A percentile compares a stretch with the other conserved stretches of the same genome.
These are phyloP conservation scores for Boletellus ananas DNA, from an alignment of 768 basidiomycete genomes.

Conservation along the genomic window DNA sequence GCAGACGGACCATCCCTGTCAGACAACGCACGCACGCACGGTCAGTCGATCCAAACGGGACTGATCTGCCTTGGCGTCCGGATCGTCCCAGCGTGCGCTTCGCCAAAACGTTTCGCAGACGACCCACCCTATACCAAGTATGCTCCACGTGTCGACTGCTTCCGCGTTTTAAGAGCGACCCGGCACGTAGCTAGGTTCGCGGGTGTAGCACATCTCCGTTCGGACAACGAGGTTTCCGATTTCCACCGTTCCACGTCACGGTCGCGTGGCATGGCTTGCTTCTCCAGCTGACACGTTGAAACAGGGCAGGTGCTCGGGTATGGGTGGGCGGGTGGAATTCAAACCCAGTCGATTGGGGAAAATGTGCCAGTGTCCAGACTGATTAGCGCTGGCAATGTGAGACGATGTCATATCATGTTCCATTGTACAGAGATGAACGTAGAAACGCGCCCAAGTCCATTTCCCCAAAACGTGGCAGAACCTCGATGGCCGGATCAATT, in stretches of 20 bases:
- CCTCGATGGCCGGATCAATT: conserved; percentile 18
- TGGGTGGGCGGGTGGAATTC: conserved; percentile 6
- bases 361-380: conserved; percentile 15
- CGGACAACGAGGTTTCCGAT: conserved; percentile 2
- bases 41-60: background rate
- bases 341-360: conserved; percentile 19
- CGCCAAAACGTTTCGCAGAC: conserved; percentile 13
- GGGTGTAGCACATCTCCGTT: conserved; percentile 14
- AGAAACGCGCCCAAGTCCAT: conserved; percentile 22
- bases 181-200: conserved; percentile 13
- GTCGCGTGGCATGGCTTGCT: conserved; percentile 17
- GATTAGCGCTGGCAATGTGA: conserved; percentile 20
- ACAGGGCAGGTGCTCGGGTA: conserved; percentile 17
- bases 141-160: conserved; percentile 15
- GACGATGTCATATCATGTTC: conserved; percentile 7
- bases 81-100: background rate
- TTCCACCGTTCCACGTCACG: conserved; percentile 4
- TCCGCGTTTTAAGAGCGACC: background rate
- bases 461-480: conserved; percentile 2
- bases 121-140: background rate
- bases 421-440: conserved; percentile 4
- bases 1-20: background rate
- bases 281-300: conserved; percentile 14
- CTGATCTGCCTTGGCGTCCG: background rate
- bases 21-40: background rate